Evolutionary conservation across 1,139 yeast species (phyloP).

Genomic region (Debaryomyces psychrophilus): DNA sequence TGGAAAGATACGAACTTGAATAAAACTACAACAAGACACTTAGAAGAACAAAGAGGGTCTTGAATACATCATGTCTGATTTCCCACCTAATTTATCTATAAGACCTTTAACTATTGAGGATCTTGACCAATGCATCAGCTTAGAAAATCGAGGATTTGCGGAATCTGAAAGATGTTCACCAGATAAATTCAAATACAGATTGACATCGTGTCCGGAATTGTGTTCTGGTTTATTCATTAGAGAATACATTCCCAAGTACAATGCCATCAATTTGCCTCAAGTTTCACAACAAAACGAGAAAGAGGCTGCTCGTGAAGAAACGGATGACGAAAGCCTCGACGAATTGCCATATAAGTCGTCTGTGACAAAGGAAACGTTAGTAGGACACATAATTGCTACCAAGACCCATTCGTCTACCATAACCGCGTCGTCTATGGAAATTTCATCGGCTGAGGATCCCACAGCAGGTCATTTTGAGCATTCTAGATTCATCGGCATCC

Average conservation of each 20-base stretch:
- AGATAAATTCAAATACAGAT: slow-evolving; percentile 69
- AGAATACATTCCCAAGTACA: slow-evolving; percentile 53
- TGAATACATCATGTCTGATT: slow-evolving; percentile 31
- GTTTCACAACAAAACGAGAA: slow-evolving; percentile 41
- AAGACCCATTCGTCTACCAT: slow-evolving; percentile 59
- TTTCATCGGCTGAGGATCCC: slow-evolving; percentile 46
- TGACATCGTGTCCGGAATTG: slow-evolving; percentile 84
- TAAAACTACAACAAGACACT: background rate
- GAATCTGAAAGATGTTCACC: slow-evolving; percentile 65
- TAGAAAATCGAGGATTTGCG: slow-evolving; percentile 74
- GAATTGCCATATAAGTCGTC: slow-evolving; percentile 54
- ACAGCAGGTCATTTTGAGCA: slow-evolving; percentile 75
- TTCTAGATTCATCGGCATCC: slow-evolving; percentile 77
- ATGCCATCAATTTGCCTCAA: slow-evolving; percentile 48
- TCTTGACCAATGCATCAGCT: slow-evolving; percentile 55
- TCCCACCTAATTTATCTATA: slow-evolving; percentile 68
- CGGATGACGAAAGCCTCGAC: slow-evolving; percentile 35
- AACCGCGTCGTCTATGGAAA: slow-evolving; percentile 67
- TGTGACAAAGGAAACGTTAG: slow-evolving; percentile 63
- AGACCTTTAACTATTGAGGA: slow-evolving; percentile 81
- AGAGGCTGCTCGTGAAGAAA: slow-evolving; percentile 26
- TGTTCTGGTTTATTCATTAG: slow-evolving; percentile 86
- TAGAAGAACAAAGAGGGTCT: background rate
- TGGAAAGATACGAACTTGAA: background rate
- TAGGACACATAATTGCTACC: slow-evolving; percentile 86